Evolutionary conservation across 257 asterid species (phyloP), one percentile per base, ranked within the genome.

Genomic region (Handroanthus guayacan): DNA sequence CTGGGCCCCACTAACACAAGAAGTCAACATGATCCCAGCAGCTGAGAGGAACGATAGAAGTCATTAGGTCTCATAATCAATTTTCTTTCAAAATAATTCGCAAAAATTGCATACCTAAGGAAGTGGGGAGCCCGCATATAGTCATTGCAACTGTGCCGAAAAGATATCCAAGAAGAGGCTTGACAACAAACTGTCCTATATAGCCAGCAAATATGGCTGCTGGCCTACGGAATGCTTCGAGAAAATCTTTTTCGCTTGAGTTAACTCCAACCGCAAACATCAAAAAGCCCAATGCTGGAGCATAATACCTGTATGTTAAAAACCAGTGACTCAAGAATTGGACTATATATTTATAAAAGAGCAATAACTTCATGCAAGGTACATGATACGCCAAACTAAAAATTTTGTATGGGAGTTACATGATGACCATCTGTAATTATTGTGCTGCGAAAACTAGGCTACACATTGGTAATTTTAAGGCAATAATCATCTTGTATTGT

Each of bases 221-320:
- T 38, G 97, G 98, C 81, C 89, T 87, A 55, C 75, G 85, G 74
- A 95, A 91, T 67, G 99, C 99, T 89, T 95, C 97, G 5, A 92
- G 86, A 87, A 95, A 92, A 86, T 95, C 97, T 56, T 89, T 87
- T 80, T 91, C 98, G 66, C 91, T 95, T 67, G 99, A 95, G 86
- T 92, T 95, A 61, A 92, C 90, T 83, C 99, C 99, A 54, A 95
- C 99, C 17, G 99, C 99, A 77, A 95, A 95, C 99, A 95, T 95
- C 83, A 95, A 76, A 86, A 95, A 95, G 51, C 99, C 99, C 65
- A 95, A 85, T 31, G 99, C 98, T 38, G 99, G 99, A 75, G 98
- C 92, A 72, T 95, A 95, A 81, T 95, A 95, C 93, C 99, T 95
- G 87, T 51, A 83, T 72, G 69, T 2, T 51, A 60, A 77, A 57